Evolutionary conservation across 345 rosid genomes (phyloP), one percentile per base, ranked within the genome.

Genomic region (Brassica carinata): DNA sequence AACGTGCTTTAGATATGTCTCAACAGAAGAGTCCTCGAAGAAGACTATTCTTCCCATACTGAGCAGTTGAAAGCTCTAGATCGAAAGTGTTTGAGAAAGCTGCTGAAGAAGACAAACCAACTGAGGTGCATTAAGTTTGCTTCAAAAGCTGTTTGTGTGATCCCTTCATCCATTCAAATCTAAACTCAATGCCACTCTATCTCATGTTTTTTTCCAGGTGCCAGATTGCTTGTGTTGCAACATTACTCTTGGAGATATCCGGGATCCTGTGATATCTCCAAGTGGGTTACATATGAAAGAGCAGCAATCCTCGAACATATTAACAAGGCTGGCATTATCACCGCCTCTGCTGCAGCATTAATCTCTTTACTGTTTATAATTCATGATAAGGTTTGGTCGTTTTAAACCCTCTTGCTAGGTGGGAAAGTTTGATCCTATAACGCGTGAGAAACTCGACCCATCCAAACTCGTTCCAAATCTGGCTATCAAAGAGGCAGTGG

Each of bases 231-330:
- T 93, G 7, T 93, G 99, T 71, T 93, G 98, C 85, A 91, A 86
- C 73, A 93, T 96, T 10, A 90, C 98, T 26, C 97, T 96, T 8
- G n/a, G 97, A 93, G 80, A 91, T 93, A 34, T 89, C 71, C 90
- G 90, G 7, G 99, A 93, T 85, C 98, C 98, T 51, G 98, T 96
- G 71, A 86, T 93, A 62, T 83, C 94, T 77, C 99, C 98, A 7
- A 90, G 97, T 74, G 97, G 99, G 74, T 88, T 84, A 83, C 97
- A 43, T 96, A 96, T 69, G 98, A 96, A 84, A 93, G 97, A 87
- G 89, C 91, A 10, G 91, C 82, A 57, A 90, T 96, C 84, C 93
- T 91, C 53, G 92, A 96, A 29, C 98, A 96, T 88, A 89, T 96
- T 62, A 61, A 83, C 53, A 90, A 93, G 98, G 99, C 91, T 31